These are phyloP conservation scores for Cladophialophora chaetospira DNA, from an alignment of 2,329 filamentous ascomycete genomes.

Conservation along the genomic window DNA sequence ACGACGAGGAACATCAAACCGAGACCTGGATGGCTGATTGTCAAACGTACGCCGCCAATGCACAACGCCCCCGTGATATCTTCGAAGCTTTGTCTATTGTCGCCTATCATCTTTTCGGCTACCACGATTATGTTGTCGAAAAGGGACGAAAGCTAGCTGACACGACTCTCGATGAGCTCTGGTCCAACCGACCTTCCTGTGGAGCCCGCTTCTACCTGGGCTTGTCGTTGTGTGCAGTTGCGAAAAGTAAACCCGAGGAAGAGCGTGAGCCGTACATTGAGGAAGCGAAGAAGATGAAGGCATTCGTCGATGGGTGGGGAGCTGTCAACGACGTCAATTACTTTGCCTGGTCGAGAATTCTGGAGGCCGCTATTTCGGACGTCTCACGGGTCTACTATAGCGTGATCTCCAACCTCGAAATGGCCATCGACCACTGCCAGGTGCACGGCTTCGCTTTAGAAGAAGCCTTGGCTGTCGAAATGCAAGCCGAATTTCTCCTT, in stretches of 20 bases:
- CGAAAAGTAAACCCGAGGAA: slow-evolving; percentile 47
- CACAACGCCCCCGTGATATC: slow-evolving; percentile 57
- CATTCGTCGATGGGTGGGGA: slow-evolving; percentile 55
- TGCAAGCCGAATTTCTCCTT: slow-evolving; percentile 63
- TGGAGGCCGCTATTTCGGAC: slow-evolving; percentile 59
- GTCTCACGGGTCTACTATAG: slow-evolving; percentile 46
- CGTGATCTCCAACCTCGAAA: slow-evolving; percentile 55
- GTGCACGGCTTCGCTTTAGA: slow-evolving; percentile 60
- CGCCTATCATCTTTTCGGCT: slow-evolving; percentile 50
- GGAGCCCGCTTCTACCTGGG: slow-evolving; percentile 50
- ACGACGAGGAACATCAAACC: slow-evolving; percentile 57
- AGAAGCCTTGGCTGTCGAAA: slow-evolving; percentile 60
- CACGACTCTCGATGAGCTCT: slow-evolving; percentile 47
- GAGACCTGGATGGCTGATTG: slow-evolving; percentile 52
- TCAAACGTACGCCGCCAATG: slow-evolving; percentile 49
- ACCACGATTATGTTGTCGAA: slow-evolving; percentile 48
- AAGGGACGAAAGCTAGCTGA: slow-evolving; percentile 44
- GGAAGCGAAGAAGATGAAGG: slow-evolving; percentile 53
- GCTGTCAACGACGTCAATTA: slow-evolving; percentile 62
- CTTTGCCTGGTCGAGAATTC: slow-evolving; percentile 57
- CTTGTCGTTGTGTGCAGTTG: slow-evolving; percentile 46
- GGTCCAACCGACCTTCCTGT: slow-evolving; percentile 48
- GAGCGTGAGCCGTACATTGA: slow-evolving; percentile 52
- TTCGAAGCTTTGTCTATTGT: slow-evolving; percentile 56
- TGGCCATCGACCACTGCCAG: slow-evolving; percentile 62